A percentile compares a stretch with the other conserved stretches of the same genome.
Conservation (phyloP, 257 asterid species). For the Solanum okadae region DNA sequence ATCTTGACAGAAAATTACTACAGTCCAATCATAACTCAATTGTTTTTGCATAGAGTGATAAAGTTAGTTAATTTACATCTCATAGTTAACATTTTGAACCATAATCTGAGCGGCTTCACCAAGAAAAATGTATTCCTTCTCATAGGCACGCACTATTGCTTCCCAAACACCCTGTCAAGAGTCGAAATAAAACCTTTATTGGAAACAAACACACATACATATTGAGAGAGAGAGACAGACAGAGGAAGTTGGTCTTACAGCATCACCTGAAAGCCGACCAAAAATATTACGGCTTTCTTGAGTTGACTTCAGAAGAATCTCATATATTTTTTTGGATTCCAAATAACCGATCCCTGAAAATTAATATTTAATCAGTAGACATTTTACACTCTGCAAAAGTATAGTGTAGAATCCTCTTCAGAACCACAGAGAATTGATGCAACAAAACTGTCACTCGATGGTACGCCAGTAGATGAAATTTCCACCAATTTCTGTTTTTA, state of each 20-base stretch:
- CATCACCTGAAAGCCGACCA: slow-evolving; percentile 98
- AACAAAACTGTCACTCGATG: neutral
- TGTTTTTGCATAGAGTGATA: neutral
- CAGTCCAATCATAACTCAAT: neutral
- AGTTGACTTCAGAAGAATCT: slow-evolving; percentile 63
- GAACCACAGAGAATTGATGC: neutral
- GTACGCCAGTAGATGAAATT: neutral
- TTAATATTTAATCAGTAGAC: neutral
- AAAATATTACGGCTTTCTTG: slow-evolving; percentile 93
- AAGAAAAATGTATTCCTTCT: slow-evolving; percentile 75
- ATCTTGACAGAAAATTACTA: neutral
- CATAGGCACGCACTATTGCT: slow-evolving; percentile 72
- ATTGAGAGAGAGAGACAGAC: neutral
- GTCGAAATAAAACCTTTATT: slow-evolving; percentile 3
- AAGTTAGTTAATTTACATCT: slow-evolving; percentile 47
- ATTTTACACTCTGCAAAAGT: neutral
- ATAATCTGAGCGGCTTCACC: slow-evolving; percentile 94
- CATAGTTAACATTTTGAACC: slow-evolving; percentile 90
- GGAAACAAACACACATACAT: neutral
- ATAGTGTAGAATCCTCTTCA: neutral
- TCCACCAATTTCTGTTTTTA: neutral
- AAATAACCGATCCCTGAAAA: slow-evolving; percentile 70
- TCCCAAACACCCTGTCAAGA: slow-evolving; percentile 87
- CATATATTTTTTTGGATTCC: slow-evolving; percentile 77
- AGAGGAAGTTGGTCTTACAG: slow-evolving; percentile 64